Base-by-base conservation (phyloP, 108 stramenopile genomes). In the Skeletonema potamos region DNA sequence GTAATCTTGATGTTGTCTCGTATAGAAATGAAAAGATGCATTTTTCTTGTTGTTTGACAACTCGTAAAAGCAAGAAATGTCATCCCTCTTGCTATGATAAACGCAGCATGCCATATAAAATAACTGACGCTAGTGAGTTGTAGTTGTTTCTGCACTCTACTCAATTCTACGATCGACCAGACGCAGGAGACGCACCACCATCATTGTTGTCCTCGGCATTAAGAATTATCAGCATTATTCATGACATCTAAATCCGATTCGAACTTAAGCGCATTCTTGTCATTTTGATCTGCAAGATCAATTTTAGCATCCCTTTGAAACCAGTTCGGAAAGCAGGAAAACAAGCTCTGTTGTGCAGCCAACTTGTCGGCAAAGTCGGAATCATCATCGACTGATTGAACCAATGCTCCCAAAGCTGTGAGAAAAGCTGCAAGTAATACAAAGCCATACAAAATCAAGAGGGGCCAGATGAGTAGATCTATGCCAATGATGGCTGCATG, bases 401-500 rank as follows among this genome's bases (percentile, higher is more conserved):
- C 22, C 2, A 57, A 29, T 15, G 11, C 44, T 4, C 46, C 62
- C 62, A 62, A 24, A 11, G 24, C 39, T 24, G 43, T 62, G 39
- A 62, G 62, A 54, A 26, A 68, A 11, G 48, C 29, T 46, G 27
- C n/a, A 13, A 54, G 72, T 4, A 70, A 61, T 5, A 70, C 37
- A 64, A 65, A 65, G 2, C 43, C 62, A 22, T 27, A 65, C 12
- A 70, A n/a, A 39, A 65, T 18, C 61, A 70, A 62, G 17, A 70
- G 63, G 12, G 69, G 63, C 63, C 62, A 62, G 11, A 62, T 4
- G 22, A 62, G 48, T 15, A 62, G 39, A 62, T 62, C 87, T n/a
- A 26, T n/a, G 0, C 33, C 36, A 29, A 82, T 29, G 8, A 82
- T 55, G 18, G 62, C 77, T 67, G 81, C 83, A 2, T 81, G 84